Conservation (phyloP, 441 rosid species). For the Biscutella laevigata region DNA sequence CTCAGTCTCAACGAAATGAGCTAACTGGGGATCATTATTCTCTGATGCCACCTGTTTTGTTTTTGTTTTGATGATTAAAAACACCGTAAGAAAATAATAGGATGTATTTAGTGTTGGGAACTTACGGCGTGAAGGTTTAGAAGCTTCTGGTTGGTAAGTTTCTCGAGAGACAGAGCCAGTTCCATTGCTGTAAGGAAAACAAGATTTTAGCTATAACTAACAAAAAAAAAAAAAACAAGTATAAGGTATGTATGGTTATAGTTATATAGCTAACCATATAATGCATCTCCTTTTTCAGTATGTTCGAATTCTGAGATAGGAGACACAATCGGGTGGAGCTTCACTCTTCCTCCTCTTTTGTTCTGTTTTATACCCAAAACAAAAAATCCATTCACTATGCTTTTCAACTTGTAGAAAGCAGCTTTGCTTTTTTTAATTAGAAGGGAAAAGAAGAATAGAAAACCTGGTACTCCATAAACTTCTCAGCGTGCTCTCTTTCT, state of each 20-base stretch:
- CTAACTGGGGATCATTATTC: conserved; percentile 54
- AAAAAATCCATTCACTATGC: background rate
- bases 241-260: too few relatives aligned
- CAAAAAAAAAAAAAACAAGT: too few relatives aligned
- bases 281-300: conserved; percentile 88
- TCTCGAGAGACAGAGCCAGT: conserved; percentile 64
- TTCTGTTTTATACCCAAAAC: conserved; percentile 34
- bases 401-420: background rate
- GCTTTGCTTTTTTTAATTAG: background rate
- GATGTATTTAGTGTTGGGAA: too few relatives aligned
- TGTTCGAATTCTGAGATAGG: conserved; percentile 81
- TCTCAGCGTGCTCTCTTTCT: conserved; percentile 89
- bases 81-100: too few relatives aligned
- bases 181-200: too few relatives aligned
- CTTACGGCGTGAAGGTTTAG: conserved; percentile 48
- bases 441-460: background rate
- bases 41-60: conserved; percentile 53
- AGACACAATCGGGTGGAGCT: conserved; percentile 51
- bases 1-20: conserved; percentile 53
- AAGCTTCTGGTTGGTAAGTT: conserved; percentile 68
- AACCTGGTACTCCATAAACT: conserved; percentile 90
- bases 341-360: conserved; percentile 80
- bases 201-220: too few relatives aligned
- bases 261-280: conserved; percentile 71
- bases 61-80: too few relatives aligned